A percentile compares a stretch with the other conserved stretches of the same genome.
These are phyloP conservation scores for Camellia lanceoleosa DNA, from an alignment of 148 eudicot species.

Conservation along the genomic window DNA sequence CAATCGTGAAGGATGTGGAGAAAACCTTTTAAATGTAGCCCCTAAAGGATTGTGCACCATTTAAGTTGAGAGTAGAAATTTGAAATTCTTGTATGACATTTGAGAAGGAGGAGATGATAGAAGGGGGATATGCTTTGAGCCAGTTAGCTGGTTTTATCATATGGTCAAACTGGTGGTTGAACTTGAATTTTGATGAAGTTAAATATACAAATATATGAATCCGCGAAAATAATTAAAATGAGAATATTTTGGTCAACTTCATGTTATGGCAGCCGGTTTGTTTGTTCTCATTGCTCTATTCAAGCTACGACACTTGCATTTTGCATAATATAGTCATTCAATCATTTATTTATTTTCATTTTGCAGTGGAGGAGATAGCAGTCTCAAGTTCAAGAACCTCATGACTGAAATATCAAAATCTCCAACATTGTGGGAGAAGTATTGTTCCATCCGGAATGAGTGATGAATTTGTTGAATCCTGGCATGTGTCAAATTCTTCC, in stretches of 20 bases:
- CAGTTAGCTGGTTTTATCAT: not conserved
- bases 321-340: not conserved
- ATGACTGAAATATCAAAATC: conserved; percentile 78
- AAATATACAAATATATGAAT: not conserved
- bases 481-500: not conserved
- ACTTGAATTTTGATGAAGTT: not conserved
- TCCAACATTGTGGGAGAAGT: conserved; percentile 60
- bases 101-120: no score
- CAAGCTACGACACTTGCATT: not conserved
- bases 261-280: not conserved
- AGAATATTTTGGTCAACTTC: not conserved
- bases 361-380: conserved; percentile 92
- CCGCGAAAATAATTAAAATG: not conserved
- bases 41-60: no score
- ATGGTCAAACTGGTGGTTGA: no score
- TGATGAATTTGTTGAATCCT: conserved; percentile 24
- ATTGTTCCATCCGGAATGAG: conserved; percentile 76
- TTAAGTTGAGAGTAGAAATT: no score
- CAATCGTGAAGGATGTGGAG: no score
- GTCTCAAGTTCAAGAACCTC: conserved; percentile 83
- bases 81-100: no score
- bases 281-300: not conserved
- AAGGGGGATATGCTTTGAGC: no score
- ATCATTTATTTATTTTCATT: not conserved
- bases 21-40: no score